Base-by-base conservation (phyloP, 1,284 basidiomycete species). In the Grifola frondosa region DNA sequence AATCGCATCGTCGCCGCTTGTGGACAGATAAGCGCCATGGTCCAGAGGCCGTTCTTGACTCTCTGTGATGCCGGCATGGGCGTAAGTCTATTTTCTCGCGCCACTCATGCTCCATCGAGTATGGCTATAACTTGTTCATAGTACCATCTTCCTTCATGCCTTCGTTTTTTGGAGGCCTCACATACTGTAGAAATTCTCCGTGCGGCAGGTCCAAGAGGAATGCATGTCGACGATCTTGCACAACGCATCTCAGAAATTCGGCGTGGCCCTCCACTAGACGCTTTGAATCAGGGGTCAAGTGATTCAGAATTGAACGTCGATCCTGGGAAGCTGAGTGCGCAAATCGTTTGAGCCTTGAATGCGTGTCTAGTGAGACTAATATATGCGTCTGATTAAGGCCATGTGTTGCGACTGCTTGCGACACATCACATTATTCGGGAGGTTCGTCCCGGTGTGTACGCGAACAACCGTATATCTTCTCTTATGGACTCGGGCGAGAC, bases 391-490 rank as follows among this genome's bases (percentile, higher is more conserved):
- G 26, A 10, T 10, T n/a, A 11, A 83, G 82, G 80, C 2, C 80
- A 81, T 52, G 72, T 81, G 16, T 70, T 88, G 23, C 80, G 85
- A 26, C 68, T 88, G 15, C 73, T 88, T 22, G 81, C 83, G 11
- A 86, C 84, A 0, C 82, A 86, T 55, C 85, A 88, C 56, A 73
- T 87, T 38, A 68, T 83, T 21, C 68, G 73, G 24, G 85, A 88
- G 61, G 67, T 77, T 2, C 66, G 71, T 10, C 84, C 82, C 6
- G 77, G 87, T 53, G 77, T 80, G 2, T 88, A 88, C 53, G 70
- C 82, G 4, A 71, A 77, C 40, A 88, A 83, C 53, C 74, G 84
- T 15, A 69, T 86, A 39, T 80, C 81, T 2, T 78, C 78, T 5
- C 65, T 79, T n/a, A 64, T 88, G 6, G 82, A 86, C 53, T 80